Conservation (phyloP, 163 green algal genomes). For the Picocystis sp. region DNA sequence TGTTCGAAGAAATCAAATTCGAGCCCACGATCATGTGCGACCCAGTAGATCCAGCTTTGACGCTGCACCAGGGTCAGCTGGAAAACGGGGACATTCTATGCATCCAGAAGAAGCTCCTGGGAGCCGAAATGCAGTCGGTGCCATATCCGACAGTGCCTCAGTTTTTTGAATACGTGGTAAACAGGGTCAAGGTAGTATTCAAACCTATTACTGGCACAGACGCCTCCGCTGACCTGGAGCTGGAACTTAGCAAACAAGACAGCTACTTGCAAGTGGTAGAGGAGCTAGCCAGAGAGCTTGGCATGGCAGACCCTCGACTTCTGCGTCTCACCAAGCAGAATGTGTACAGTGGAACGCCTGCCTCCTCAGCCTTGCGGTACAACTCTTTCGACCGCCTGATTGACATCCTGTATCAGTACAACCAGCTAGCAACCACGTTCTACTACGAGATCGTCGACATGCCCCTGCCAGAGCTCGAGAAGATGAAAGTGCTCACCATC, state of each 20-base stretch:
- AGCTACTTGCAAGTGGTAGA: too few species aligned
- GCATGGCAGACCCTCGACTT: neutral
- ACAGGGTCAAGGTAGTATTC: slow-evolving; percentile 27
- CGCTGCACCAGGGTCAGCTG: slow-evolving; percentile 26
- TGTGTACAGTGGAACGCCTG: neutral
- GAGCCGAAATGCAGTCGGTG: neutral
- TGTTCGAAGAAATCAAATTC: slow-evolving; percentile 84
- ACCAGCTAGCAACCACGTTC: slow-evolving; percentile 29
- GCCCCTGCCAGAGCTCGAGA: slow-evolving; percentile 73
- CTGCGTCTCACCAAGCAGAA: neutral
- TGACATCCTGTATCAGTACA: slow-evolving; percentile 42
- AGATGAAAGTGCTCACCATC: slow-evolving; percentile 71
- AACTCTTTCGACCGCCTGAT: slow-evolving; percentile 22
- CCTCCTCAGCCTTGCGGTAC: neutral
- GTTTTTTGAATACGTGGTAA: slow-evolving; percentile 59
- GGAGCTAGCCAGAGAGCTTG: too few species aligned
- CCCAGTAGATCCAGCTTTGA: slow-evolving; percentile 20
- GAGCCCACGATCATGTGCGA: slow-evolving; percentile 66
- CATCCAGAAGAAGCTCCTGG: slow-evolving; percentile 33
- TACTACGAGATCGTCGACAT: slow-evolving; percentile 93
- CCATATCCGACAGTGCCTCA: slow-evolving; percentile 28
- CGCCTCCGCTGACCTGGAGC: too few species aligned
- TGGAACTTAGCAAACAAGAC: too few species aligned
- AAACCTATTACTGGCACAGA: too few species aligned
- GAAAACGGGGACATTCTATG: slow-evolving; percentile 79